phyloP scores from a whole-genome alignment of 331 rosid genomes.

The Acacia concinna region DNA sequence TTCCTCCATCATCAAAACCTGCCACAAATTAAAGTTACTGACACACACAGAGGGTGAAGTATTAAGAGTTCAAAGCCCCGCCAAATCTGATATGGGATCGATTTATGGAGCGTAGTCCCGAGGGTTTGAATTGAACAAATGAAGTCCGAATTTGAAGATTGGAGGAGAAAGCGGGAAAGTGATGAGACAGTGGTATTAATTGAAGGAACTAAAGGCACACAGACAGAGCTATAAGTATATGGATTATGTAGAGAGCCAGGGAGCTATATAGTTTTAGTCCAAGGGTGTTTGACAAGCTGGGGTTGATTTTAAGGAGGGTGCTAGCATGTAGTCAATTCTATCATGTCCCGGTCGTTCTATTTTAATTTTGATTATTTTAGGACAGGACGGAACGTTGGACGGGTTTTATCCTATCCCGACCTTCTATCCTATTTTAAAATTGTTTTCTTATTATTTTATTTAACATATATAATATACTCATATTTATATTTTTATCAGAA shows the following conservation, averaged over 20 bases:
- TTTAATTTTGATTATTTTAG: no score
- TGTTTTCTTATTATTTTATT: no score
- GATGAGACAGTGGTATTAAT: not conserved
- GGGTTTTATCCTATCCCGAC: no score
- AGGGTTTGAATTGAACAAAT: not conserved
- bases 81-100: no score
- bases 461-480: no score
- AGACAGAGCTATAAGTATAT: not conserved
- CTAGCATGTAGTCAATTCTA: no score
- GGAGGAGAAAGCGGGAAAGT: conserved; percentile 25
- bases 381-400: no score
- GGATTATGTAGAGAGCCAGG: not conserved
- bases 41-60: not conserved
- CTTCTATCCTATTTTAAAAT: no score
- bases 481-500: no score
- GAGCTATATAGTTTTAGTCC: not conserved
- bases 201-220: not conserved
- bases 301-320: not conserved
- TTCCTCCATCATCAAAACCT: conserved; percentile 51
- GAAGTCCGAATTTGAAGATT: conserved; percentile 19
- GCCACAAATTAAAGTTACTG: not conserved
- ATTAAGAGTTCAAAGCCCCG: not conserved
- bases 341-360: no score
- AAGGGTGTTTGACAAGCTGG: conserved; percentile 16
- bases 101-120: not conserved